Percentiles rank a stretch among this genome's conserved stretches.
phyloP scores from a whole-genome alignment of 169 alveolate genomes.

The Cryptosporidium tyzzeri region DNA sequence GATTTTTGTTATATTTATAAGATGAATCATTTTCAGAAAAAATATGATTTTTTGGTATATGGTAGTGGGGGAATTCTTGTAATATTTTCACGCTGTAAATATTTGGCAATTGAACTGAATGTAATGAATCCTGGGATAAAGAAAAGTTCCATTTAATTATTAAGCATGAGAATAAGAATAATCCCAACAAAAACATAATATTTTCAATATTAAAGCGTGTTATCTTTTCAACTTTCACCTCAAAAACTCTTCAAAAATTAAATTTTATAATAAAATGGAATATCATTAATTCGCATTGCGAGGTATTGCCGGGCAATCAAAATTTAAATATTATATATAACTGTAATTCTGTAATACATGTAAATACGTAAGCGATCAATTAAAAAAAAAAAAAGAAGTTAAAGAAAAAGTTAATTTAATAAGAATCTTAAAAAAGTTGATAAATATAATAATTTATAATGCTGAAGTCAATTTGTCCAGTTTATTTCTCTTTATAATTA shows the following conservation, averaged over 20 bases:
- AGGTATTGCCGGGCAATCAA: neutral
- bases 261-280: neutral
- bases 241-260: neutral
- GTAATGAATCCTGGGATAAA: neutral
- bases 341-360: neutral
- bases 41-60: neutral
- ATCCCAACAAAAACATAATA: neutral
- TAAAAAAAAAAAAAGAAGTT: no score
- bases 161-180: neutral
- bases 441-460: neutral
- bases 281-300: neutral
- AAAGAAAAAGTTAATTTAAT: neutral
- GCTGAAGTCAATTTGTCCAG: neutral
- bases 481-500: neutral
- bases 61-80: constrained; percentile 54
- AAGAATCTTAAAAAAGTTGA: neutral
- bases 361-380: no score
- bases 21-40: constrained; percentile 7
- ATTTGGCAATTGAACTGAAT: neutral
- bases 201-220: neutral
- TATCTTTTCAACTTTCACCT: neutral
- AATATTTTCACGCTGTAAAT: constrained; percentile 27
- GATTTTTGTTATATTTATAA: constrained; percentile 8
- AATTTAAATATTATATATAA: neutral
- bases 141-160: constrained; percentile 6